Base-by-base conservation (phyloP, 2,329 filamentous ascomycete species). In the Phialophora tarda region DNA sequence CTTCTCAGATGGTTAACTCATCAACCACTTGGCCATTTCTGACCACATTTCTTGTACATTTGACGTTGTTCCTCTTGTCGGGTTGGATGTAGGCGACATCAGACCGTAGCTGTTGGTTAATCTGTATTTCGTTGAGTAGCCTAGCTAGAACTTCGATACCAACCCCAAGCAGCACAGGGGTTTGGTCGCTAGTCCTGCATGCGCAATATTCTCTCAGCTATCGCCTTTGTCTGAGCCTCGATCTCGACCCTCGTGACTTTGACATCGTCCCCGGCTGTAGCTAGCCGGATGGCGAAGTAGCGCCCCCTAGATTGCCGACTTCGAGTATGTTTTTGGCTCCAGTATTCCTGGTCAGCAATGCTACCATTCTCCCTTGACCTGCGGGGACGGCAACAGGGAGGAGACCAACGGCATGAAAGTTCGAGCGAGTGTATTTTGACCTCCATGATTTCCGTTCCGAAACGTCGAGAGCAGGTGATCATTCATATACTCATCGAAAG, bases 51-150 rank as follows among this genome's bases (percentile, higher is more conserved):
- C 86, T 83, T 2, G 80, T 80, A 69, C 75, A 75, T 62, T 84
- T 77, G 51, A 85, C 83, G 63, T 84, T 83, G 68, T 83, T 81
- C 51, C 76, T 75, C 75, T 82, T 84, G 55, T 82, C 81, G 6
- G 84, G 84, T 71, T 86, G 83, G 41, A 86, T 82, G 65, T 86
- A 86, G 1, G 82, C 79, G 67, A 86, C 77, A 63, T 83, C 82
- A 65, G 84, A 84, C 53, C 75, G 75, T 11, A 75, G 75, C 0
- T 80, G 69, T 66, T 75, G 77, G 2, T 79, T 79, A 1, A 62
- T 54, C 53, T 75, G 66, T 12, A 82, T 78, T 65, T 85, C 79
- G 7, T 77, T 73, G 0, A 69, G 74, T 17, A 86, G 71, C 58
- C 74, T 71, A 0, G 79, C 75, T 14, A 83, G 70, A 8, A 81